Evolutionary conservation across 2,329 filamentous ascomycete species (phyloP), one percentile per base, ranked within the genome.

Genomic region (Thielaviopsis musarum): DNA sequence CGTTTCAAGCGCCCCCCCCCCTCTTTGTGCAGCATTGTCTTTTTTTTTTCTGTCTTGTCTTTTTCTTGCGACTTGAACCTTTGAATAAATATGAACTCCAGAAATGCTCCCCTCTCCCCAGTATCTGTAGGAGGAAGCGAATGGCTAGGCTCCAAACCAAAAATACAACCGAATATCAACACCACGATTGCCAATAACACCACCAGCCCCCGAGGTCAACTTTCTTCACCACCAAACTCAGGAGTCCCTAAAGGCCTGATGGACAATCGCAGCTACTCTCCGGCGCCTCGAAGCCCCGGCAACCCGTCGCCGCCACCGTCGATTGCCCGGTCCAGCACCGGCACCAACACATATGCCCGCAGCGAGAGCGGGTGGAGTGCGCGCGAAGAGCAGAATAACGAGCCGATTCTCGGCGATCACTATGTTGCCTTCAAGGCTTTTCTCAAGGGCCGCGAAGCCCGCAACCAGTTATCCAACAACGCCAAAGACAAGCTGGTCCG

Each of bases 401-500:
- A 85, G 58, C 69, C 71, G 19, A 75, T 87, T 59, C 75, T 96
- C 62, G 77, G 80, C 58, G 85, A 93, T 66, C 91, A 96, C 72
- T 95, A 95, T 70, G 70, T 82, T 55, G 81, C 89, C 9, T 77
- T 97, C 63, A 88, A 85, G 71, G 78, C 79, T 66, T 95, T 87
- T 68, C 77, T 96, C 78, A 64, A 83, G 81, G 51, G 79, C 82
- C 84, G 84, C 67, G 87, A 94, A 70, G 87, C 90, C 65, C 79
- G 80, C 54, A 62, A 61, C 21, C 80, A 82, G 56, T 85, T 84
- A 57, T 84, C 88, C 28, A 95, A 94, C 72, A 86, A 91, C 72
- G 93, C 93, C 59, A 85, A 91, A 67, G 93, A 97, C 72, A 98
- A 98, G 77, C 78, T 97, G 60, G 78, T 96, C 62, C 83, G 91